Conservation (phyloP, 179 eudicot species). For the Beta corolliflora region DNA sequence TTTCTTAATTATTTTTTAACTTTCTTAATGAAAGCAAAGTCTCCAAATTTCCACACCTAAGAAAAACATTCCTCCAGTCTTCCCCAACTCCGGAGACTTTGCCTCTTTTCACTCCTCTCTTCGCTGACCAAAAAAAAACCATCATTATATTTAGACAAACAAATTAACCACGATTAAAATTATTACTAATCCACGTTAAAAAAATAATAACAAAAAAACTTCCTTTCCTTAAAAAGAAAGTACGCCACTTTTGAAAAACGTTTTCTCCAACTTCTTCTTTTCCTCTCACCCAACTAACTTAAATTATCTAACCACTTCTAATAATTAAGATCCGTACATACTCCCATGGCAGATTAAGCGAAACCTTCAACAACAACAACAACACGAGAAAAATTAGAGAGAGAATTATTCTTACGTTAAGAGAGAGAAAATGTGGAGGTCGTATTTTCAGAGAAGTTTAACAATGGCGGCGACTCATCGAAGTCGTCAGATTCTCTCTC, state of each 20-base stretch:
- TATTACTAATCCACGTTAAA: too few species aligned
- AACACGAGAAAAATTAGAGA: background rate
- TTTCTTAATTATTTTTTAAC: too few species aligned
- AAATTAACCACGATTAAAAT: too few species aligned
- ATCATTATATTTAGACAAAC: background rate
- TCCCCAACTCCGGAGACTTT: background rate
- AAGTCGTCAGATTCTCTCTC: background rate
- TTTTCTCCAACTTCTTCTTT: background rate
- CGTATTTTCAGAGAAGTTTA: slow-evolving; percentile 11
- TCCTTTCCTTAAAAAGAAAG: background rate
- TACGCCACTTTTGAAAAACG: background rate
- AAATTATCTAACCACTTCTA: slow-evolving; percentile 2
- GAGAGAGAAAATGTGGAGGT: slow-evolving; percentile 33
- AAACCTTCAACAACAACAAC: background rate
- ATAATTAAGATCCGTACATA: too few species aligned
- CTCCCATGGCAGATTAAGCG: slow-evolving; percentile 28
- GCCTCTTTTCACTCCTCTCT: background rate
- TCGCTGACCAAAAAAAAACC: slow-evolving; percentile 3
- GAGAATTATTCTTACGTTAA: background rate
- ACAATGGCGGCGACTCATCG: slow-evolving; percentile 24
- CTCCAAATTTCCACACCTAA: too few species aligned
- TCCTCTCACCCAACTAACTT: background rate
- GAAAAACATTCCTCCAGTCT: background rate
- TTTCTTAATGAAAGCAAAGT: too few species aligned
- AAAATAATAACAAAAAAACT: background rate